Evolutionary conservation across 352 stramenopile genomes (phyloP).

Genomic region (Globisporangium spinosum): DNA sequence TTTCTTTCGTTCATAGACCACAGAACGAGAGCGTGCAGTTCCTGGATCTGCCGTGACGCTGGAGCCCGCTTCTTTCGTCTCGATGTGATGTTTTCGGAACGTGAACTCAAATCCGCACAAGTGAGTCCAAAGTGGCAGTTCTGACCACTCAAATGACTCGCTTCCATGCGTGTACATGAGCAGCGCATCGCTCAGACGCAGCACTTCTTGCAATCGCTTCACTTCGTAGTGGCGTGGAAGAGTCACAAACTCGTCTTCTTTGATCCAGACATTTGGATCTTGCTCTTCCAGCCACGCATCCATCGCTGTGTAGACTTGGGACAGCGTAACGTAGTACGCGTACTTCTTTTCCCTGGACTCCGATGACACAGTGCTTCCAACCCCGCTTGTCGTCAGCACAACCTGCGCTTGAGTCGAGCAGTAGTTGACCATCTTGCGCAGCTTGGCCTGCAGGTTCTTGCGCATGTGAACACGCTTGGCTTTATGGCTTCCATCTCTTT

Average conservation of each 20-base stretch:
- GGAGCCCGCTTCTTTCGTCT: neutral
- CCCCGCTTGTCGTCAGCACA: conserved; percentile 39
- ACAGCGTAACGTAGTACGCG: conserved; percentile 49
- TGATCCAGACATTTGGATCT: conserved; percentile 76
- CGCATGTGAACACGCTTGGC: conserved; percentile 43
- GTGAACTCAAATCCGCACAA: conserved; percentile 73
- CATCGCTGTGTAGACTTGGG: conserved; percentile 79
- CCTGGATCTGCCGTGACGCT: neutral
- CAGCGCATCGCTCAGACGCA: conserved; percentile 62
- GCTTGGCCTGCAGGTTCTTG: conserved; percentile 50
- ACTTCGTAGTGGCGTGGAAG: conserved; percentile 78
- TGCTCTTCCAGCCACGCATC: conserved; percentile 82
- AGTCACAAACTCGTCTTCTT: conserved; percentile 61
- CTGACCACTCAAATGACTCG: conserved; percentile 38
- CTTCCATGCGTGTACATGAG: conserved; percentile 30
- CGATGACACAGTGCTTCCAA: neutral
- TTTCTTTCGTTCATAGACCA: conserved; percentile 2
- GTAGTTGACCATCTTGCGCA: conserved; percentile 49
- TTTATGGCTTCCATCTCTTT: conserved; percentile 31
- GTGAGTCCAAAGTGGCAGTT: conserved; percentile 58
- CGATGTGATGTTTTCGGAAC: conserved; percentile 17
- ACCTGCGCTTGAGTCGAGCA: conserved; percentile 67
- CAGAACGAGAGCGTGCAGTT: neutral
- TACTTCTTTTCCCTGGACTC: conserved; percentile 52
- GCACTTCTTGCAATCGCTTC: conserved; percentile 58